Percentiles rank a stretch among this genome's conserved stretches.
Conservation (phyloP, 352 stramenopile genomes). For the Blastocystis hominis region DNA sequence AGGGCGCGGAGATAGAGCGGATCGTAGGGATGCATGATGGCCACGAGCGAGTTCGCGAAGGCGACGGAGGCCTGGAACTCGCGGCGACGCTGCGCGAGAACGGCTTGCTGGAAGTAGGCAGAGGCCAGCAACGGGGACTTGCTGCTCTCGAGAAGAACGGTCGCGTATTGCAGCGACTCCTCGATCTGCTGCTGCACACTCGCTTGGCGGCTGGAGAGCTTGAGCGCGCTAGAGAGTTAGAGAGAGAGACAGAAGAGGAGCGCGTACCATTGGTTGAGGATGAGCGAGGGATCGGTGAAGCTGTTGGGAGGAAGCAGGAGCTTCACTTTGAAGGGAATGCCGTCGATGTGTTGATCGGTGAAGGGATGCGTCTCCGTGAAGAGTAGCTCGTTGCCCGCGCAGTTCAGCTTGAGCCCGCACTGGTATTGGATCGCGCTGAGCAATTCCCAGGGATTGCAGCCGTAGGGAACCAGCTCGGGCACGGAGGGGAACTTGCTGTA, state of each 20-base stretch:
- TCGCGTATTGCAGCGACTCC: background rate
- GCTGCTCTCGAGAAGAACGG: background rate
- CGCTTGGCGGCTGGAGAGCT: background rate
- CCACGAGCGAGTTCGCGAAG: background rate
- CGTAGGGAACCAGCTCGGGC: background rate
- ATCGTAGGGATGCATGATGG: background rate
- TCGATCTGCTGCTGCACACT: background rate
- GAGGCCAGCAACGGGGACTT: background rate
- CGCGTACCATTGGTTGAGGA: background rate
- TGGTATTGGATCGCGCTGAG: constrained; percentile 21
- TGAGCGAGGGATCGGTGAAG: background rate
- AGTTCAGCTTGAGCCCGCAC: background rate
- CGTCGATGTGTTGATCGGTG: background rate
- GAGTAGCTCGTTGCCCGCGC: background rate
- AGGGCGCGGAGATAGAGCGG: background rate
- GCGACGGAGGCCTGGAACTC: background rate
- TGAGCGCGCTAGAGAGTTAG: background rate
- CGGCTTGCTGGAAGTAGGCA: background rate
- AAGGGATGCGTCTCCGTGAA: constrained; percentile 6
- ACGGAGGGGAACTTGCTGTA: constrained; percentile 29
- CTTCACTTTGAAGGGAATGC: constrained; percentile 20
- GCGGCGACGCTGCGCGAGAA: background rate
- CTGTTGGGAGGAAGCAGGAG: background rate
- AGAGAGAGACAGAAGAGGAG: background rate
- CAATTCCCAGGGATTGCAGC: constrained; percentile 46